Percentiles rank a stretch among this genome's conserved stretches.
Conservation (phyloP, 2,329 filamentous ascomycete species). For the Xylariaceae sp. region DNA sequence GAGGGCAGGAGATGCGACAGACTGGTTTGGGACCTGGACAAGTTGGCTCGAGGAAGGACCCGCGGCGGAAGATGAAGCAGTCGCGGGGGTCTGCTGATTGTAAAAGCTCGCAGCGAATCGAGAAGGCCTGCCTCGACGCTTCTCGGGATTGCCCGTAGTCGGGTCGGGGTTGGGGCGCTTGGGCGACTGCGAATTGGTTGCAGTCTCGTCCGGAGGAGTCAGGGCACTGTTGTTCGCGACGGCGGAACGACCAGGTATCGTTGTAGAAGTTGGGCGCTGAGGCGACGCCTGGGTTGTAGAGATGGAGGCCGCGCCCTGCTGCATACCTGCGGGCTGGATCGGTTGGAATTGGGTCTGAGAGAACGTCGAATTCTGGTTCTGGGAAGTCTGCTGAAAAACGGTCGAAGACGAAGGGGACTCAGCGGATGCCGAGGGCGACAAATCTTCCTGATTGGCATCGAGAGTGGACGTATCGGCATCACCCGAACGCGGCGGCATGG, state of each 20-base stretch:
- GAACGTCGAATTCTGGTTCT: too few species aligned
- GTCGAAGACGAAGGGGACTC: not conserved
- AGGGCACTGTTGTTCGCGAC: slow-evolving; percentile 38
- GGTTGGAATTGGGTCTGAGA: slow-evolving; percentile 20
- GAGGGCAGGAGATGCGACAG: slow-evolving; percentile 21
- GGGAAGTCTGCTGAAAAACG: slow-evolving; percentile 21
- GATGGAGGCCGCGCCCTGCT: slow-evolving; percentile 24
- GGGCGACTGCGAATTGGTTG: slow-evolving; percentile 39
- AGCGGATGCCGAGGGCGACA: slow-evolving; percentile 4
- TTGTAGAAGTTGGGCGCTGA: slow-evolving; percentile 32
- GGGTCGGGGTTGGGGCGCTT: slow-evolving; percentile 29
- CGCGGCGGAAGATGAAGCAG: slow-evolving; percentile 11
- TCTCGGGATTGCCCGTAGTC: slow-evolving; percentile 22
- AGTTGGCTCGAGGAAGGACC: slow-evolving; percentile 7
- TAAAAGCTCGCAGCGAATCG: slow-evolving; percentile 33
- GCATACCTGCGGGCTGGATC: slow-evolving; percentile 14
- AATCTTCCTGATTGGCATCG: slow-evolving; percentile 24
- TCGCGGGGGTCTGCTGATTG: slow-evolving; percentile 27
- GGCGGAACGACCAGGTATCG: slow-evolving; percentile 38
- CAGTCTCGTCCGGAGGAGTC: slow-evolving; percentile 51
- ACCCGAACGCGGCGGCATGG: slow-evolving; percentile 40
- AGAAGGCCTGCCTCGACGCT: slow-evolving; percentile 32
- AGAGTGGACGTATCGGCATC: slow-evolving; percentile 43
- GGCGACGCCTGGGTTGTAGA: slow-evolving; percentile 23
- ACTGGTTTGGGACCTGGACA: slow-evolving; percentile 20